Evolutionary conservation across 345 rosid genomes (phyloP).

Genomic region (Trapa bicornis): DNA sequence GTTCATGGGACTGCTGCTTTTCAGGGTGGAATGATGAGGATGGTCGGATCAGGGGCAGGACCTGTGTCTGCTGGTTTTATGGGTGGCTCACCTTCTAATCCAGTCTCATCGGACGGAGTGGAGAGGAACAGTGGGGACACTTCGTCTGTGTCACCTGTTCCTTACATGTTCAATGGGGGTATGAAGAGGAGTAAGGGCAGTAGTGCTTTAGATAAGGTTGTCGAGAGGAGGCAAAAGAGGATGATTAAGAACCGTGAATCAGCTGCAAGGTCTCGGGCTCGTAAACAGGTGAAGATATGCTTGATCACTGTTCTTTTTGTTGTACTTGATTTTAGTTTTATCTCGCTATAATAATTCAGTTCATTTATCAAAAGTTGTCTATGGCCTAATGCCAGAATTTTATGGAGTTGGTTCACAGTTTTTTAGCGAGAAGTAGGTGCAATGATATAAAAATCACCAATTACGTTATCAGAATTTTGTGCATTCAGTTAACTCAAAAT

Average conservation of each 20-base stretch:
- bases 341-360: background rate
- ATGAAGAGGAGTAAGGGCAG: slow-evolving; percentile 54
- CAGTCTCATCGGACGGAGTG: slow-evolving; percentile 64
- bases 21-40: slow-evolving; percentile 47
- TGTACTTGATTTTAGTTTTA: background rate
- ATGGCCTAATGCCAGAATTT: too few relatives aligned
- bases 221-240: slow-evolving; percentile 93
- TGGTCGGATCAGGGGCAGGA: slow-evolving; percentile 47
- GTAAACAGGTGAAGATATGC: slow-evolving; percentile 63
- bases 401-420: too few relatives aligned
- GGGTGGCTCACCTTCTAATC: slow-evolving; percentile 59
- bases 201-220: slow-evolving; percentile 78
- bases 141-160: slow-evolving; percentile 75
- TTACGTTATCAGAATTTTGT: too few relatives aligned
- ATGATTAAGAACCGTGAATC: slow-evolving; percentile 99
- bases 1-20: slow-evolving; percentile 29
- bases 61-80: slow-evolving; percentile 19
- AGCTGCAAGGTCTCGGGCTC: slow-evolving; percentile 97
- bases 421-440: too few relatives aligned
- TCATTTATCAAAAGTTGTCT: too few relatives aligned
- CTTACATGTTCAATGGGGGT: slow-evolving; percentile 62
- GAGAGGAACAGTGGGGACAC: slow-evolving; percentile 61
- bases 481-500: too few relatives aligned
- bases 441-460: too few relatives aligned
- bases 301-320: background rate